phyloP scores from a whole-genome alignment of 2,329 filamentous ascomycete species.

The Cladosporium cucumerinum region DNA sequence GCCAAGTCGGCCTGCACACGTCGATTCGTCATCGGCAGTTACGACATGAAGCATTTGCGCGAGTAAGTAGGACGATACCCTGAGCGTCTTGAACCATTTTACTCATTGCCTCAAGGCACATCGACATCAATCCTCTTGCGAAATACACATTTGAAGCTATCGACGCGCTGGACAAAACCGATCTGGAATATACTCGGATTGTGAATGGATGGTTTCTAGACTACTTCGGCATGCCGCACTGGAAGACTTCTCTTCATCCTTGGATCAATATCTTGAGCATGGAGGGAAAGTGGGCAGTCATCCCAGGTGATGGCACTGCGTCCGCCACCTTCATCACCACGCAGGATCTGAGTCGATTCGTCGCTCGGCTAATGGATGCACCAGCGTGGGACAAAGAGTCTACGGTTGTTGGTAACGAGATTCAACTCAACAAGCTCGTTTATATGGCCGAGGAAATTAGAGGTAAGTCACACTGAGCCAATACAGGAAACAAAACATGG shows the following conservation, averaged over 20 bases:
- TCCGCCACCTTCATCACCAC: slow-evolving; percentile 5
- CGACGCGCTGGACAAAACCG: slow-evolving; percentile 22
- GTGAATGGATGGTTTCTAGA: slow-evolving; percentile 33
- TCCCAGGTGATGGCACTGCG: not conserved
- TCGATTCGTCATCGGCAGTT: slow-evolving; percentile 21
- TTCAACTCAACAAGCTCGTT: not conserved
- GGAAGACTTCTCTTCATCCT: slow-evolving; percentile 13
- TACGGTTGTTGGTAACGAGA: not conserved
- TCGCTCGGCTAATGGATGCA: not conserved
- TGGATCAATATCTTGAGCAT: slow-evolving; percentile 14
- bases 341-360: slow-evolving; percentile 1
- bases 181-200: slow-evolving; percentile 31
- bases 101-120: not conserved
- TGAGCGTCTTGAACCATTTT: not conserved
- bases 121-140: not conserved
- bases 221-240: slow-evolving; percentile 31
- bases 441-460: not conserved
- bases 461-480: not conserved
- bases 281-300: not conserved
- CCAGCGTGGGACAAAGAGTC: not conserved
- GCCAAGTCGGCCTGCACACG: slow-evolving; percentile 7
- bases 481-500: not conserved
- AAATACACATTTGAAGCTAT: slow-evolving; percentile 17
- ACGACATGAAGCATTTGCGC: slow-evolving; percentile 8
- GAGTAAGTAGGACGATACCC: not conserved